Evolutionary conservation across 2,329 filamentous ascomycete genomes (phyloP).

Genomic region (Fusarium agapanthi): DNA sequence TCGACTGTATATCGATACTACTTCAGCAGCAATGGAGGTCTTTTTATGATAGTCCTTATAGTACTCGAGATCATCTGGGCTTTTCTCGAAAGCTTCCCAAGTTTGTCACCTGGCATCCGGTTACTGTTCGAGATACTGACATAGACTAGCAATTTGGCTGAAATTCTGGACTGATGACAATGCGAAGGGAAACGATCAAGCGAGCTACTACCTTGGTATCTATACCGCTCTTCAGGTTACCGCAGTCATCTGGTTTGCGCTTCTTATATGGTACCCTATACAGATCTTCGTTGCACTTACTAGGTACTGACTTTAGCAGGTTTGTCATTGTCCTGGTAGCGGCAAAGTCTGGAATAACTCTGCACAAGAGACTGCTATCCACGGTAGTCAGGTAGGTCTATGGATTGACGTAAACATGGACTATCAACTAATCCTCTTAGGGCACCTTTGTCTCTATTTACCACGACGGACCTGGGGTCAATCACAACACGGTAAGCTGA

Average conservation of each 20-base stretch:
- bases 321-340: conserved; percentile 44
- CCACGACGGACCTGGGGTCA: conserved; percentile 50
- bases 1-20: conserved; percentile 43
- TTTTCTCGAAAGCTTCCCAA: conserved; percentile 44
- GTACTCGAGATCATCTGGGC: conserved; percentile 38
- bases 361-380: conserved; percentile 38
- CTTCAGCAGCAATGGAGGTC: conserved; percentile 41
- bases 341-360: conserved; percentile 38
- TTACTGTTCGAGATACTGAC: background rate
- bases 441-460: conserved; percentile 53
- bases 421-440: conserved; percentile 36
- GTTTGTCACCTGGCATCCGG: conserved; percentile 19
- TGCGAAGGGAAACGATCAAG: background rate
- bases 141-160: conserved; percentile 43
- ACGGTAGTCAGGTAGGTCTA: conserved; percentile 30
- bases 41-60: conserved; percentile 35
- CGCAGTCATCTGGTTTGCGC: conserved; percentile 32
- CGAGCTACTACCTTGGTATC: conserved; percentile 39
- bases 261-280: conserved; percentile 31
- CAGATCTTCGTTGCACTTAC: background rate
- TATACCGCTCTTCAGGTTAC: conserved; percentile 38
- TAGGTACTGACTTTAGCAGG: conserved; percentile 16
- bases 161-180: conserved; percentile 44
- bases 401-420: rapidly evolving
- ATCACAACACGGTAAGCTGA: conserved; percentile 51